Conservation (phyloP, 2,329 filamentous ascomycete genomes). For the Amphichorda felina region DNA sequence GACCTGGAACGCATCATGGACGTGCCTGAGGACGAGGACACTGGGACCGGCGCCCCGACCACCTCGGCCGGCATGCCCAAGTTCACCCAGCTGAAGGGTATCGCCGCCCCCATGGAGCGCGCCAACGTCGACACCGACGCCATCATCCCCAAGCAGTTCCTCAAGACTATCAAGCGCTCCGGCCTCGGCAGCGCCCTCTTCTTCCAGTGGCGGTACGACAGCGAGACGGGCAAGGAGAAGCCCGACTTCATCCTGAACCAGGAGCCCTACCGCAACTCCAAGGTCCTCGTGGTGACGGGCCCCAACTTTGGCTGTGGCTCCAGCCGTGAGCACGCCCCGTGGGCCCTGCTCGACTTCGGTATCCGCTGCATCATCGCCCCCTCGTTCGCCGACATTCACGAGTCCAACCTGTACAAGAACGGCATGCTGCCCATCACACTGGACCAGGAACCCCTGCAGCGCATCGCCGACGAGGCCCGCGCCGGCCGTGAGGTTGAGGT, state of each 20-base stretch:
- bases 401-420: constrained; percentile 99
- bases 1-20: constrained; percentile 43
- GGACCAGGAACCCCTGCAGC: constrained; percentile 52
- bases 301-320: constrained; percentile 92
- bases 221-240: constrained; percentile 58
- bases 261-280: constrained; percentile 70
- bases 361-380: constrained; percentile 90
- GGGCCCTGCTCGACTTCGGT: constrained; percentile 93
- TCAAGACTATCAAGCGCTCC: constrained; percentile 98
- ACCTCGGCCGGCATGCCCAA: constrained; percentile 59
- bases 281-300: constrained; percentile 86
- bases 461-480: constrained; percentile 64
- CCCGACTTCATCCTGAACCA: constrained; percentile 81
- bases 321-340: constrained; percentile 89
- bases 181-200: constrained; percentile 85
- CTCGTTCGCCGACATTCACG: constrained; percentile 71
- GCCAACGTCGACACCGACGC: constrained; percentile 97
- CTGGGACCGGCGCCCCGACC: constrained; percentile 39
- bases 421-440: constrained; percentile 89
- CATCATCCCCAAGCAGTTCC: constrained; percentile 98
- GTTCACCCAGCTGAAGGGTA: constrained; percentile 74
- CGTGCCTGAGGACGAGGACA: constrained; percentile 48
- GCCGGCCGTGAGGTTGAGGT: constrained; percentile 79
- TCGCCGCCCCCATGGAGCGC: constrained; percentile 77
- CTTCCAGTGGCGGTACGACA: constrained; percentile 67